Percentiles rank a stretch among this genome's conserved stretches.
Evolutionary conservation across 2,329 filamentous ascomycete genomes (phyloP).

Genomic region (Cladosporium sphaerospermum): DNA sequence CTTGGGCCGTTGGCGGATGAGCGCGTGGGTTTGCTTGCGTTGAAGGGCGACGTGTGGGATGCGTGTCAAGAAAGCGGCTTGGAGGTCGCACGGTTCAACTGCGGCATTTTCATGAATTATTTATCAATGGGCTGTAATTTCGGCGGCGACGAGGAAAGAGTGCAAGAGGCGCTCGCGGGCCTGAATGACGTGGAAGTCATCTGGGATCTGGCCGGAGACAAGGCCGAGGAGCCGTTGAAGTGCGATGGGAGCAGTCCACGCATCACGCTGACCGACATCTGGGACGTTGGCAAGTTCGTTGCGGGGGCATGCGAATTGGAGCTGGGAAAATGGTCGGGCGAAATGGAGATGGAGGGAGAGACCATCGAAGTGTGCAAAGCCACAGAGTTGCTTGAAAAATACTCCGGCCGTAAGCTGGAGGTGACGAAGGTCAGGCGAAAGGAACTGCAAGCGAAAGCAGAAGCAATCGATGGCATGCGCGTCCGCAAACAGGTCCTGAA

Average conservation of each 20-base stretch:
- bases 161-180: constrained; percentile 25
- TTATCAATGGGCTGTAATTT: constrained; percentile 22
- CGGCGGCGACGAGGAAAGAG: constrained; percentile 18
- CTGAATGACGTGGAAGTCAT: constrained; percentile 36
- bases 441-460: not conserved
- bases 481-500: not conserved
- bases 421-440: not conserved
- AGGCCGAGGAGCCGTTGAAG: constrained; percentile 40
- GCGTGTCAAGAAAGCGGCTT: constrained; percentile 14
- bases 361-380: not conserved
- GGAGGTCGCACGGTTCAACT: constrained; percentile 22
- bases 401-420: not conserved
- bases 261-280: constrained; percentile 44
- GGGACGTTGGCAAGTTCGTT: constrained; percentile 45
- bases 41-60: constrained; percentile 22
- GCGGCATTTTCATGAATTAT: constrained; percentile 25
- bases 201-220: constrained; percentile 40
- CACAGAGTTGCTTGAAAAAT: not conserved
- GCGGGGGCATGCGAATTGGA: constrained; percentile 33
- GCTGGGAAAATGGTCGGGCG: constrained; percentile 41
- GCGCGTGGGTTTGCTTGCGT: constrained; percentile 20
- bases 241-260: constrained; percentile 38
- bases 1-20: constrained; percentile 14
- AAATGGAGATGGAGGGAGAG: constrained; percentile 32
- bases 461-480: not conserved